phyloP scores from a whole-genome alignment of 2,329 filamentous ascomycete species.

The Dactylonectria estremocensis region DNA sequence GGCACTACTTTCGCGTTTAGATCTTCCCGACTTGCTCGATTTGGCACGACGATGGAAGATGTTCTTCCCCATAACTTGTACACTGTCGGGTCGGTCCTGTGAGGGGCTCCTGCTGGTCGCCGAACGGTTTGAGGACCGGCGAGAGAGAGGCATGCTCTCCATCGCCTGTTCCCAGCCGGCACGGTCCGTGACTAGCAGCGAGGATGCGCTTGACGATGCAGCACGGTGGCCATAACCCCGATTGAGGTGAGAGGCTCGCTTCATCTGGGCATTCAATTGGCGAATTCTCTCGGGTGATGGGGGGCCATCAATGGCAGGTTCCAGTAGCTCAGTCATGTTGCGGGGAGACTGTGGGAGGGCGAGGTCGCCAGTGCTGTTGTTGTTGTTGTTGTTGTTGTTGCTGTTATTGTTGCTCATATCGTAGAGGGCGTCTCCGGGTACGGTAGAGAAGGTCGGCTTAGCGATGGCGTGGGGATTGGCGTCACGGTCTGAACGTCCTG shows the following conservation, averaged over 20 bases:
- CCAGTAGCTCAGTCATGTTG: slow-evolving; percentile 63
- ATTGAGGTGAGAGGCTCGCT: slow-evolving; percentile 63
- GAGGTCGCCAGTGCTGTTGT: slow-evolving; percentile 28
- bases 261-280: slow-evolving; percentile 72
- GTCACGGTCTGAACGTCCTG: slow-evolving; percentile 41
- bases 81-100: slow-evolving; percentile 71
- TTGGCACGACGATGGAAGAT: slow-evolving; percentile 70
- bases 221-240: slow-evolving; percentile 52
- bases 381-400: slow-evolving; percentile 4
- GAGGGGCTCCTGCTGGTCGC: slow-evolving; percentile 66
- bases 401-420: slow-evolving; percentile 31
- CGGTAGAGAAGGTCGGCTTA: slow-evolving; percentile 28
- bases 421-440: slow-evolving; percentile 12
- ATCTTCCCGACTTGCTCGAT: slow-evolving; percentile 58
- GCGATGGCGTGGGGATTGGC: slow-evolving; percentile 35
- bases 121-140: slow-evolving; percentile 71
- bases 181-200: slow-evolving; percentile 60
- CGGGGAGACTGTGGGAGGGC: slow-evolving; percentile 37
- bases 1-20: slow-evolving; percentile 64
- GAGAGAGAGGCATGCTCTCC: slow-evolving; percentile 66
- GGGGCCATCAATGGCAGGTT: slow-evolving; percentile 72
- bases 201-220: slow-evolving; percentile 71
- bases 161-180: slow-evolving; percentile 66
- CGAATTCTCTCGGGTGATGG: slow-evolving; percentile 73
- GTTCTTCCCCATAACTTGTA: slow-evolving; percentile 72